Evolutionary conservation across 148 eudicot genomes (phyloP).

Genomic region (Polygonum aviculare): DNA sequence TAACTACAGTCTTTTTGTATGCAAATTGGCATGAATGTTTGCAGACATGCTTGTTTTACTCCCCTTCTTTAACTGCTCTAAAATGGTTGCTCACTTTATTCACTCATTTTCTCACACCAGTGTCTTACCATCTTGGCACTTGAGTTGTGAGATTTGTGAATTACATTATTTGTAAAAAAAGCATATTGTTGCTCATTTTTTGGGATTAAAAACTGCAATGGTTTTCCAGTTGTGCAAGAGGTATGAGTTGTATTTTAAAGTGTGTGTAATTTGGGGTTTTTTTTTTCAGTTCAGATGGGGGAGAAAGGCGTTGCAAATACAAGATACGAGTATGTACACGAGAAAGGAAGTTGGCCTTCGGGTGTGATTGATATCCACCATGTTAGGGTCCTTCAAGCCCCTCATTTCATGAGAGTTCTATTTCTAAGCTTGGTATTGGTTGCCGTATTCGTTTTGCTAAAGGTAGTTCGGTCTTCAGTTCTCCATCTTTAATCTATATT

Average conservation of each 20-base stretch:
- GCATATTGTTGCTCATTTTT: background rate
- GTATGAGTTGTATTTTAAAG: background rate
- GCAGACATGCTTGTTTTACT: background rate
- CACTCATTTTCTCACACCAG: background rate
- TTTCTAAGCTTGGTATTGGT: slow-evolving; percentile 13
- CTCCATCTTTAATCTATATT: background rate
- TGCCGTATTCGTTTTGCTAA: slow-evolving; percentile 5
- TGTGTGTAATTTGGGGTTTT: too few relatives aligned
- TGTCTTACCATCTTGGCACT: background rate
- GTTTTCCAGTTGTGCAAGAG: background rate
- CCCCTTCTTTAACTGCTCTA: background rate
- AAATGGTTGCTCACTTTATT: background rate
- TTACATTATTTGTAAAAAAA: background rate
- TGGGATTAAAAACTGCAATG: background rate
- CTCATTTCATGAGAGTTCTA: slow-evolving; percentile 10
- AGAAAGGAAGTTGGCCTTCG: slow-evolving; percentile 26
- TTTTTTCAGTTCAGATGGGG: slow-evolving; percentile 14
- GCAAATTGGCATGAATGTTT: background rate
- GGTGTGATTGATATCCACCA: slow-evolving; percentile 52
- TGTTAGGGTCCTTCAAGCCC: slow-evolving; percentile 21
- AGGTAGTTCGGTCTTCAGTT: slow-evolving; percentile 19
- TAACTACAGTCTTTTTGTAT: background rate
- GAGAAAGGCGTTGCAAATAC: slow-evolving; percentile 21
- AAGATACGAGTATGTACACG: slow-evolving; percentile 44
- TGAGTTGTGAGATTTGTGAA: background rate